Evolutionary conservation across 208 protist species (phyloP).

Genomic region (Trypanosoma boissoni): DNA sequence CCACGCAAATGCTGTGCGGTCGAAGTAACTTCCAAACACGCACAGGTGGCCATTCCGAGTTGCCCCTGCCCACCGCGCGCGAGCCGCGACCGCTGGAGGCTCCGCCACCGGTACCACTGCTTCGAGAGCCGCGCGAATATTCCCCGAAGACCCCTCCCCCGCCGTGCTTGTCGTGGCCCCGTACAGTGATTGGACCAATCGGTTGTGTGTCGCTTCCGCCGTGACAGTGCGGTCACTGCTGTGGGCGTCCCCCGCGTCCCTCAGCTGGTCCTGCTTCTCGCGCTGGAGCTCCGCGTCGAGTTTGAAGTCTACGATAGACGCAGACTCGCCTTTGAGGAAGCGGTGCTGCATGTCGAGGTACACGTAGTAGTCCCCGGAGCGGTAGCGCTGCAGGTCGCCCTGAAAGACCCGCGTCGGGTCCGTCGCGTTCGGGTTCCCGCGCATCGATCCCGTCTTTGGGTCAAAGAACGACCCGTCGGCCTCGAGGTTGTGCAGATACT

Average conservation of each 20-base stretch:
- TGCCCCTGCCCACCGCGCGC: background rate
- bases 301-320: constrained; percentile 83
- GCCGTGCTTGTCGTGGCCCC: constrained; percentile 26
- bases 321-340: constrained; percentile 72
- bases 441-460: constrained; percentile 84
- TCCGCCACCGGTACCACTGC: background rate
- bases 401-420: constrained; percentile 64
- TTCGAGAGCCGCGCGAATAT: constrained; percentile 20
- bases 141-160: constrained; percentile 8
- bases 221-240: background rate
- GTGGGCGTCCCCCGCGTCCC: background rate
- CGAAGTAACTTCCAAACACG: constrained; percentile 79
- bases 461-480: constrained; percentile 68
- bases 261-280: constrained; percentile 8
- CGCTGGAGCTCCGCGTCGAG: constrained; percentile 54
- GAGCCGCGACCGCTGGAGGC: background rate
- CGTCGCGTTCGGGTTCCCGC: constrained; percentile 77
- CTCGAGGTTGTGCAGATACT: constrained; percentile 86
- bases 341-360: constrained; percentile 80
- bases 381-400: constrained; percentile 77
- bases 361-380: constrained; percentile 68
- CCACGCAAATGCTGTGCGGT: constrained; percentile 50
- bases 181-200: constrained; percentile 56
- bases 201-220: constrained; percentile 36
- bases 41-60: constrained; percentile 50